phyloP scores from a whole-genome alignment of 345 rosid species.

The Barbarea vulgaris region DNA sequence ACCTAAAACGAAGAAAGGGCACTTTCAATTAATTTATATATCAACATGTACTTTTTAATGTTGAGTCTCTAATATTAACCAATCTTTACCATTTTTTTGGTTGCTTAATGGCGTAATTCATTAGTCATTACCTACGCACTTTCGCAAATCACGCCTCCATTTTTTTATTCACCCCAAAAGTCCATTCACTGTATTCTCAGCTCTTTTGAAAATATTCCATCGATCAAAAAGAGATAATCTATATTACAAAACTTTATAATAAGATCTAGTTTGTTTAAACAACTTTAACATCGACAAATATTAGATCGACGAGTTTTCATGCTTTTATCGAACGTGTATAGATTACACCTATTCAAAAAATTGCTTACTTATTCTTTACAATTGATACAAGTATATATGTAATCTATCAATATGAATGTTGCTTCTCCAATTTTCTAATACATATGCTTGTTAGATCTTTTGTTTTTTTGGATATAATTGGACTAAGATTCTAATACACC shows the following conservation, averaged over 20 bases:
- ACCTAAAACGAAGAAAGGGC: background rate
- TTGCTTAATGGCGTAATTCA: slow-evolving; percentile 35
- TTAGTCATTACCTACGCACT: slow-evolving; percentile 37
- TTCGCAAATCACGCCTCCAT: slow-evolving; percentile 32
- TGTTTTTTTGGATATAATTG: background rate
- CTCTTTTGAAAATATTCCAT: slow-evolving; percentile 31
- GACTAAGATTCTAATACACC: background rate
- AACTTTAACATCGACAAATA: background rate
- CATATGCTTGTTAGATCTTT: background rate
- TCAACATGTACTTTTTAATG: background rate
- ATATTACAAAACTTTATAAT: background rate
- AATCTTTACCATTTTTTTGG: background rate
- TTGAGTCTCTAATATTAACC: slow-evolving; percentile 7
- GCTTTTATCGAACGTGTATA: background rate
- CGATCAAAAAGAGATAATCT: slow-evolving; percentile 29
- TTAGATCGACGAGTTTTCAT: background rate
- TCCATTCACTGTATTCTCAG: slow-evolving; percentile 32
- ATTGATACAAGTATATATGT: background rate
- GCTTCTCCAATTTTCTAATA: background rate
- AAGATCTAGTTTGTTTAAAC: background rate
- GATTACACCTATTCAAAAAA: background rate
- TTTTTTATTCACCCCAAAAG: slow-evolving; percentile 34
- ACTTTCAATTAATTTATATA: slow-evolving; percentile 1
- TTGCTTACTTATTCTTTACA: background rate
- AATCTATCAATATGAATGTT: background rate